Conservation (phyloP, 2,329 filamentous ascomycete genomes). For the Trichoderma sp. region DNA sequence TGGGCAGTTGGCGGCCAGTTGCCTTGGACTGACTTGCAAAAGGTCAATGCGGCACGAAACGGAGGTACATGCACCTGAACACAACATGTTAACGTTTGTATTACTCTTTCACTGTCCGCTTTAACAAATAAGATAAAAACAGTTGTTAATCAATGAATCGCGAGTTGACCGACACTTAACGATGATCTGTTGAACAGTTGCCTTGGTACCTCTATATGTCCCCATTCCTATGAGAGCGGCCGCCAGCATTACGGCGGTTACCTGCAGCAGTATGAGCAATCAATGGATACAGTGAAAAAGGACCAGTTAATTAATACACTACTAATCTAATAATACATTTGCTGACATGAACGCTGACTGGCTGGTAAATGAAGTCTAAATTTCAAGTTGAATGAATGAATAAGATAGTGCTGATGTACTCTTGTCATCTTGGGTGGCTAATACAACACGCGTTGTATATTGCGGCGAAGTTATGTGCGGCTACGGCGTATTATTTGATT, state of each 20-base stretch:
- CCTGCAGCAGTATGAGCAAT: background rate
- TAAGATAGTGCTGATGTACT: background rate
- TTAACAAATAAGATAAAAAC: background rate
- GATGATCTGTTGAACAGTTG: background rate
- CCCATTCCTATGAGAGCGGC: background rate
- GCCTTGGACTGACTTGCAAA: background rate
- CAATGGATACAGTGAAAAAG: background rate
- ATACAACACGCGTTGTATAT: background rate
- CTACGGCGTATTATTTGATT: background rate
- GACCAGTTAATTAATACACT: background rate
- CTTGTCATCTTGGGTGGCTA: background rate
- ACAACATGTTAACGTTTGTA: background rate
- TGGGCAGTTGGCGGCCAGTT: background rate
- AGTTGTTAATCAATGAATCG: background rate
- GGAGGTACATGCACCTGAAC: background rate
- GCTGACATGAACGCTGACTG: background rate
- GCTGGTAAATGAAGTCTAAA: background rate
- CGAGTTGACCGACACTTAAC: background rate
- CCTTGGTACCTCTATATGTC: background rate
- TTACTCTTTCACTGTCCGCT: background rate
- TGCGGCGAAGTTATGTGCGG: background rate
- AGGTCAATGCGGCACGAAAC: background rate
- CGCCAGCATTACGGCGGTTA: background rate
- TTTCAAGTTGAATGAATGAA: background rate
- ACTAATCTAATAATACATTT: background rate